Base-by-base conservation (phyloP, 2,329 filamentous ascomycete species). In the Penicillium sp. region DNA sequence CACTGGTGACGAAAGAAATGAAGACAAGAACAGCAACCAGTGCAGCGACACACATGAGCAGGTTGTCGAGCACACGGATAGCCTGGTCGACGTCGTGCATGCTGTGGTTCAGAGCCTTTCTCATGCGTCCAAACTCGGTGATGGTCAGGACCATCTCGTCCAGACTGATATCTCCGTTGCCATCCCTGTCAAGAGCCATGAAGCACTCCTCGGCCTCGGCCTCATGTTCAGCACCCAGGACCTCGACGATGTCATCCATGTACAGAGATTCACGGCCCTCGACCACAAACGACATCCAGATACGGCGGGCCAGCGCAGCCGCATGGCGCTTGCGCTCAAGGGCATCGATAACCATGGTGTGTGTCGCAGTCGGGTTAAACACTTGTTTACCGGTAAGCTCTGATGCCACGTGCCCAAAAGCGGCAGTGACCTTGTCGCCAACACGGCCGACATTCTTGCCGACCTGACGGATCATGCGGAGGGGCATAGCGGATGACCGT, bases 31-130 rank as follows among this genome's bases (percentile, higher is more conserved):
- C 72, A 60, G 85, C 80, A 52, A 94, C 79, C 46, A 97, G 75
- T 45, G 89, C 76, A 33, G 95, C 87, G 37, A 96, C 80, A 48
- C 86, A 84, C 53, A 88, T 79, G 19, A 97, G 77, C 45, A 98
- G 81, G 56, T 85, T 84, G 71, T 98, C 91, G 35, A 98, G 82
- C 9, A 94, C 91, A 57, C 84, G 81, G 65, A 97, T 88, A 32
- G 93, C 93, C 69, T 96, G 88, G 60, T 93, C 88, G 58, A 98
- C 93, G 69, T 98, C 93, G 72, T 95, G 89, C 88, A 97, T 94
- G 70, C 89, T 95, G 68, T 86, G 87, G 34, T 82, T 81, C 59
- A 97, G 90, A 3, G 90, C 83, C 72, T 95, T 94, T 64, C 91
- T 81, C 66, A 91, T 87, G 54, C 86, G 84, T 47, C 87, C 86